These are phyloP conservation scores for Coriolopsis trogii DNA, from an alignment of 1,284 basidiomycete genomes.

Conservation along the genomic window DNA sequence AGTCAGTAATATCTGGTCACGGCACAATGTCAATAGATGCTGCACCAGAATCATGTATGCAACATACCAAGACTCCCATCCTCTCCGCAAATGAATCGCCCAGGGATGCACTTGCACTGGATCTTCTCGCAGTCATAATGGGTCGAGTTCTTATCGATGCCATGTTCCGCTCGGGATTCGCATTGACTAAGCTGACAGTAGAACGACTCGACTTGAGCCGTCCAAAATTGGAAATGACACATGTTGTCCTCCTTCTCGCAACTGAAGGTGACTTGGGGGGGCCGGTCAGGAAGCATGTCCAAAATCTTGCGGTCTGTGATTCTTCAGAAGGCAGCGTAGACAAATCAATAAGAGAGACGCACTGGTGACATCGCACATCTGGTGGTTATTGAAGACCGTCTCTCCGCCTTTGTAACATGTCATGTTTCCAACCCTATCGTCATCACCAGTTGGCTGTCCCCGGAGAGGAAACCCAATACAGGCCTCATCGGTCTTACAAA, in stretches of 20 bases:
- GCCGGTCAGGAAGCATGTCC: conserved; percentile 85
- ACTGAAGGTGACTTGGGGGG: conserved; percentile 94
- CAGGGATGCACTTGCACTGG: conserved; percentile 90
- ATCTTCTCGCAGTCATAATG: conserved; percentile 82
- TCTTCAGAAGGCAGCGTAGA: not conserved
- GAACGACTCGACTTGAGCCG: conserved; percentile 91
- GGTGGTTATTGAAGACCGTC: conserved; percentile 91
- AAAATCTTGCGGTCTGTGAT: conserved; percentile 85
- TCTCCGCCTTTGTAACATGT: conserved; percentile 93
- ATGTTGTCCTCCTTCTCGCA: conserved; percentile 65
- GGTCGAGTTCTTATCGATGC: conserved; percentile 75
- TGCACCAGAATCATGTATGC: not conserved
- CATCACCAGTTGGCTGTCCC: conserved; percentile 43
- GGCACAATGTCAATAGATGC: not conserved
- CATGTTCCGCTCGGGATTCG: conserved; percentile 48
- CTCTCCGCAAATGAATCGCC: conserved; percentile 93
- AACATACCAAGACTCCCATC: conserved; percentile 88
- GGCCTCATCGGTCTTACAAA: conserved; percentile 82
- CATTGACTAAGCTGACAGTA: conserved; percentile 87
- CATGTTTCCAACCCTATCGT: conserved; percentile 69
- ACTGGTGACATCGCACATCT: conserved; percentile 99
- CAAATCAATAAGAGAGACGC: conserved; percentile 34
- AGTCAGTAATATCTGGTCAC: conserved; percentile 88
- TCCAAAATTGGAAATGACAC: conserved; percentile 98
- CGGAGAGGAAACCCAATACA: conserved; percentile 79